Evolutionary conservation across 176 grass and related monocot species (phyloP).

Genomic region (Triticum aestivum): DNA sequence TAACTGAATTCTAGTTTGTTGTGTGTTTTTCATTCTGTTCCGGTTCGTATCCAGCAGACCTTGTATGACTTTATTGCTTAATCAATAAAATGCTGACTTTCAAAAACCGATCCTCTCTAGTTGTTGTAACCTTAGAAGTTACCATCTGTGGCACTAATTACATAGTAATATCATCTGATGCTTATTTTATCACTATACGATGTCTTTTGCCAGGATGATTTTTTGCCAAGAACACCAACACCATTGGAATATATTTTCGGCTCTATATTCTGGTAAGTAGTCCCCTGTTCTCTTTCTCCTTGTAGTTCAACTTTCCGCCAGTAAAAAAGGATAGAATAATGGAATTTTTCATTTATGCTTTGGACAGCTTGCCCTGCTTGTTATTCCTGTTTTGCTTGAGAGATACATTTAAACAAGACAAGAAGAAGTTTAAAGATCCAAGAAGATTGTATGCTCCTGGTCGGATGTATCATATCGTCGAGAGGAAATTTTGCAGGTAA

Average conservation of each 20-base stretch:
- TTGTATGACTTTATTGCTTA: too few relatives aligned
- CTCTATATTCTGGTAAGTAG: conserved; percentile 83
- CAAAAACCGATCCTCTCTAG: neutral
- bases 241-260: conserved; percentile 91
- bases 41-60: too few relatives aligned
- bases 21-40: too few relatives aligned
- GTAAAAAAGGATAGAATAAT: conserved; percentile 9
- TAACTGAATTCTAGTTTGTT: neutral
- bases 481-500: conserved; percentile 98
- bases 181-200: neutral
- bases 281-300: conserved; percentile 11
- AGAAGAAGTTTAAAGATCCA: conserved; percentile 72
- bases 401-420: conserved; percentile 98
- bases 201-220: conserved; percentile 75
- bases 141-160: neutral
- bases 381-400: conserved; percentile 90
- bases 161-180: neutral
- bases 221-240: conserved; percentile 95
- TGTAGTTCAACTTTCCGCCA: neutral
- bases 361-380: conserved; percentile 96
- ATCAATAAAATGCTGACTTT: too few relatives aligned
- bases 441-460: conserved; percentile 97
- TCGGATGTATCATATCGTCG: conserved; percentile 95
- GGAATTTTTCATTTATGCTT: conserved; percentile 61
- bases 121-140: neutral